phyloP scores from a whole-genome alignment of 2,329 filamentous ascomycete species.

The Aspergillus versicolor region DNA sequence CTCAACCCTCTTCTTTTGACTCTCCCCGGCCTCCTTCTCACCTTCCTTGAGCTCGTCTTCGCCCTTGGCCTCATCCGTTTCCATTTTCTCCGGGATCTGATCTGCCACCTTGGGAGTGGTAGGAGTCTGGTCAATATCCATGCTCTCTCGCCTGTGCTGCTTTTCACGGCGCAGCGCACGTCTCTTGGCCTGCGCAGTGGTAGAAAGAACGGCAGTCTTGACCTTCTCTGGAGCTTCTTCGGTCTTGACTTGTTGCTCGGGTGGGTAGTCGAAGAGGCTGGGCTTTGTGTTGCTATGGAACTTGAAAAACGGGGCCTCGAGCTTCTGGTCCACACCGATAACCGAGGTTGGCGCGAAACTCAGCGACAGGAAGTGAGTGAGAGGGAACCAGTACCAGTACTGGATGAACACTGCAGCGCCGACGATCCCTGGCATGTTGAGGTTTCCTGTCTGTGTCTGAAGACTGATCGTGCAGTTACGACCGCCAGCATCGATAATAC shows the following conservation, averaged over 20 bases:
- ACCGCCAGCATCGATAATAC: slow-evolving; percentile 96
- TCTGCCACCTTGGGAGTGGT: slow-evolving; percentile 67
- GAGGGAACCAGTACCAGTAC: slow-evolving; percentile 99
- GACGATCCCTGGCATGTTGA: slow-evolving; percentile 98
- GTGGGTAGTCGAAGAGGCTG: slow-evolving; percentile 96
- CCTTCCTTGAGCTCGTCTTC: slow-evolving; percentile 60
- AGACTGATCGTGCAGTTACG: slow-evolving; percentile 98
- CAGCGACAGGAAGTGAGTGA: slow-evolving; percentile 94
- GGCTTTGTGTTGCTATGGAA: slow-evolving; percentile 93
- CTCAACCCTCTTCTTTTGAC: slow-evolving; percentile 83
- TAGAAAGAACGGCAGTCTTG: slow-evolving; percentile 92
- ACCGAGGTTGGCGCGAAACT: slow-evolving; percentile 97
- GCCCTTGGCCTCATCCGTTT: slow-evolving; percentile 64
- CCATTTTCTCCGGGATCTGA: slow-evolving; percentile 79
- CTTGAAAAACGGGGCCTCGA: slow-evolving; percentile 91
- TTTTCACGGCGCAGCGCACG: slow-evolving; percentile 92
- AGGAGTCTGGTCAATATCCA: slow-evolving; percentile 85
- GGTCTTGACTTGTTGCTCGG: slow-evolving; percentile 90
- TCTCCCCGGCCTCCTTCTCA: slow-evolving; percentile 59
- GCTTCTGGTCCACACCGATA: slow-evolving; percentile 88
- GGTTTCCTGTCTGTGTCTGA: slow-evolving; percentile 95
- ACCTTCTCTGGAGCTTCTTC: slow-evolving; percentile 93
- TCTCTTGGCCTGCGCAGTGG: slow-evolving; percentile 94
- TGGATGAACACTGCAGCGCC: slow-evolving; percentile 98
- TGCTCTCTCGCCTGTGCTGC: slow-evolving; percentile 84